Evolutionary conservation across 2,329 filamentous ascomycete species (phyloP), one percentile per base, ranked within the genome.

Genomic region (Calonectria crousiana): DNA sequence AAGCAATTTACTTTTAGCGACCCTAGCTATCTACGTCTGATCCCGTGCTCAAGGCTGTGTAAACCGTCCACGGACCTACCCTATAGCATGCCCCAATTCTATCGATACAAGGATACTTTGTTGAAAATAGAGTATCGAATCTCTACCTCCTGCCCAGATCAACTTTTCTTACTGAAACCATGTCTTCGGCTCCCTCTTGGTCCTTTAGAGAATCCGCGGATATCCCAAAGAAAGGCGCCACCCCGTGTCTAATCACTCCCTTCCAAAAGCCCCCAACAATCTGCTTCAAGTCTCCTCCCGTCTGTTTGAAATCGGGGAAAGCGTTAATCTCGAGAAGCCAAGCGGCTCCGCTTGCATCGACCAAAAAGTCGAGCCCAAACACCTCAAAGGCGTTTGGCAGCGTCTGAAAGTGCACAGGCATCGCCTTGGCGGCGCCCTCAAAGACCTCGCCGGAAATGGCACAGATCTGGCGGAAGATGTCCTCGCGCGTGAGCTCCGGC

Each of bases 291-390:
- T 94, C 93, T 0, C 95, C 95, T 11, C 97, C 97, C 20, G 95
- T 98, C 90, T 98, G 96, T 81, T 91, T 92, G 82, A 98, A 98
- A 86, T 99, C 97, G 13, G 97, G 97, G 85, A 98, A 99, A 0
- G 96, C 95, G 87, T 99, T 99, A 38, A 98, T 91, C 87, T 99
- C 97, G 71, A 99, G 87, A 81, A 99, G 83, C 92, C 93, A 98
- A 4, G 92, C 90, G 4, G 81, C 88, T 0, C 92, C 93, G 11
- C 83, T 80, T 0, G 83, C 88, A 80, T 95, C 95, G 13, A 98
- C 92, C 80, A 99, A 84, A 82, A 97, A 99, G 83, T 99, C 97
- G 52, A 98, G 84, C 0, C 97, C 97, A 83, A 94, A 99, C 10
- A 97, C 88, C 87, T 99, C 97, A 82, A 98, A 98, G 0, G 93